Base-by-base conservation (phyloP, 2,329 filamentous ascomycete species). In the Albifimbria verrucaria region DNA sequence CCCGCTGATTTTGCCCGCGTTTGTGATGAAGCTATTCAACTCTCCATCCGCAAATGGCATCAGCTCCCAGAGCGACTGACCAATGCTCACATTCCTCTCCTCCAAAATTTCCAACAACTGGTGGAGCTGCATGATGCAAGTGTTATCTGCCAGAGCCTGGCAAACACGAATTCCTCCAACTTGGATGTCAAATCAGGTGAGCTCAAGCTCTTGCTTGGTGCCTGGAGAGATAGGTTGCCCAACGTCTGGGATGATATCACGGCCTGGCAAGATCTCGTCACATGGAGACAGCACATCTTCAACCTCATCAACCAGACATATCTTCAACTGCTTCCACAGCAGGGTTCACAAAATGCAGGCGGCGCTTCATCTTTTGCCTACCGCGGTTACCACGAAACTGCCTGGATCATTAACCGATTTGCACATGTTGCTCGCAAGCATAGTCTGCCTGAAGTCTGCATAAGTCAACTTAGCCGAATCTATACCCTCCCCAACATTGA, bases 181-280 rank as follows among this genome's bases (percentile, higher is more conserved):
- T 77, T 99, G 48, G 95, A 99, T 63, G 85, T 87, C 58, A 99
- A 99, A 72, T 97, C 92, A 20, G 90, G 92, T 53, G 95, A 99
- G 73, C 81, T 99, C 2, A 99, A 99, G 74, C 75, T 99, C 50
- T 83, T 97, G 3, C 81, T 99, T 5, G 91, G 91, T 51, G 94
- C 93, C 7, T 99, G 94, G 94, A 86, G 94, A 53, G 94, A 99
- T 68, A 85, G 94, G 48, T 76, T 99, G 50, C 94, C 94, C 2
- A 99, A 99, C 66, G 89, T 96, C 3, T 99, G 94, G 94, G 94
- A 99, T 68, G 94, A 99, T 69, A 99, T 99, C 70, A 96, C 95
- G 59, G 91, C 94, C 39, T 99, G 94, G 94, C 94, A 99, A 70
- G 95, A 99, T 67, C 78, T 99, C 41, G 94, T 99, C n/a, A 99